phyloP scores from a whole-genome alignment of 1,284 basidiomycete genomes.

The Pholiota adiposa region DNA sequence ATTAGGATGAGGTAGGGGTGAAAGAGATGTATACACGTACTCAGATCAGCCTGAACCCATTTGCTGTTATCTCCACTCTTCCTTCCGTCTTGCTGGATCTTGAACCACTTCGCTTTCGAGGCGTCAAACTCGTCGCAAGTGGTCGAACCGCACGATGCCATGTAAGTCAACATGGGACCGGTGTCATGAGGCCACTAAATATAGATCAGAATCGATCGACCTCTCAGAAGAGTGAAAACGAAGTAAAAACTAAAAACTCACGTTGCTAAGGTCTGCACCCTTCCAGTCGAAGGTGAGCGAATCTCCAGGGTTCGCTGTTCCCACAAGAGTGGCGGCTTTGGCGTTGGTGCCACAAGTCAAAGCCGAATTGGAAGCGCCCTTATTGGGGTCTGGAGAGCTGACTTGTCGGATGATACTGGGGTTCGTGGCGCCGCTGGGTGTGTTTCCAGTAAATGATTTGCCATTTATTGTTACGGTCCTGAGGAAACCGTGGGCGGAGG shows the following conservation, averaged over 20 bases:
- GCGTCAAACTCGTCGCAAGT: conserved; percentile 66
- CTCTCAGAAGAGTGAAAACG: conserved; percentile 1
- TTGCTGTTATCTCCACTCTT: conserved; percentile 26
- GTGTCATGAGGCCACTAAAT: conserved; percentile 72
- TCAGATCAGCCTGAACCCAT: conserved; percentile 43
- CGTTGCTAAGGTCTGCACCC: conserved; percentile 50
- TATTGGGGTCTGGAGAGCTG: conserved; percentile 58
- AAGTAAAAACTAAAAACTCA: conserved; percentile 31
- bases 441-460: conserved; percentile 55
- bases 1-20: not conserved
- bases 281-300: conserved; percentile 62
- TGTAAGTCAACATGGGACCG: conserved; percentile 74
- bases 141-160: conserved; percentile 62
- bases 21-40: conserved; percentile 31
- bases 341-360: conserved; percentile 70
- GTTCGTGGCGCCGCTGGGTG: conserved; percentile 39
- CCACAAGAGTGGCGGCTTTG: conserved; percentile 53
- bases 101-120: conserved; percentile 70
- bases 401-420: conserved; percentile 66
- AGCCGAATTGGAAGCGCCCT: conserved; percentile 59
- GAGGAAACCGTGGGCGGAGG: conserved; percentile 65
- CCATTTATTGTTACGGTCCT: conserved; percentile 57
- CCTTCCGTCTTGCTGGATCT: conserved; percentile 47
- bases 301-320: conserved; percentile 67
- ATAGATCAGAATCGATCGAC: conserved; percentile 4